A percentile compares a stretch with the other conserved stretches of the same genome.
Evolutionary conservation across 2,329 filamentous ascomycete genomes (phyloP).

Genomic region (Colletotrichum camelliae): DNA sequence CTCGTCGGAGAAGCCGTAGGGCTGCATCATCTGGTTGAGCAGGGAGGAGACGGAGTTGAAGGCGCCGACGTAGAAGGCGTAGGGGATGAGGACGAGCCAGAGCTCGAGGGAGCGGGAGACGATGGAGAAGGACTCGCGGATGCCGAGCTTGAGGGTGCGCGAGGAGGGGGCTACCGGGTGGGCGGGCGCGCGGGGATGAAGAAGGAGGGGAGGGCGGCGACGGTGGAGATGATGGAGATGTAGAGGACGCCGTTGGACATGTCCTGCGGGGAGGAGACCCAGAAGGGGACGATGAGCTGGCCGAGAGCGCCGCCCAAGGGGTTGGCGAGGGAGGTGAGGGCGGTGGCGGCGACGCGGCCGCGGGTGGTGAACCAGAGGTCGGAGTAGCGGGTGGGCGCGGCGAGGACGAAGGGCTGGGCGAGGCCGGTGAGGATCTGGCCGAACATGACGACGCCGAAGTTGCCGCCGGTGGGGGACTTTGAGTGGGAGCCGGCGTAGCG

Average conservation of each 20-base stretch:
- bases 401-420: slow-evolving; percentile 89
- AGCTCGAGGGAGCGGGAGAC: slow-evolving; percentile 71
- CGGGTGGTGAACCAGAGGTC: slow-evolving; percentile 92
- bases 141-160: slow-evolving; percentile 58
- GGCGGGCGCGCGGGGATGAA: slow-evolving; percentile 81
- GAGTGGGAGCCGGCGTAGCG: slow-evolving; percentile 74
- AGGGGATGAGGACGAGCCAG: slow-evolving; percentile 83
- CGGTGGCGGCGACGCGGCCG: slow-evolving; percentile 87
- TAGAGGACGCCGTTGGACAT: slow-evolving; percentile 86
- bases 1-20: slow-evolving; percentile 83
- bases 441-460: slow-evolving; percentile 81
- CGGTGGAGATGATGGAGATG: slow-evolving; percentile 76
- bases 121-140: slow-evolving; percentile 57
- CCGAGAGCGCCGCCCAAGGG: slow-evolving; percentile 89
- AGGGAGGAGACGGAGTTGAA: slow-evolving; percentile 93
- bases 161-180: slow-evolving; percentile 74
- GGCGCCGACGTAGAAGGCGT: slow-evolving; percentile 83
- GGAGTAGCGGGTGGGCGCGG: slow-evolving; percentile 88
- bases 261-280: slow-evolving; percentile 66
- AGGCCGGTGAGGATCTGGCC: slow-evolving; percentile 91
- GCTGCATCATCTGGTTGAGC: slow-evolving; percentile 86
- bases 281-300: slow-evolving; percentile 84
- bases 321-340: slow-evolving; percentile 83
- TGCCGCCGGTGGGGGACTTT: slow-evolving; percentile 53
- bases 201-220: slow-evolving; percentile 75